Evolutionary conservation across 306 rosid species (phyloP).

Genomic region (Cercis canadensis): DNA sequence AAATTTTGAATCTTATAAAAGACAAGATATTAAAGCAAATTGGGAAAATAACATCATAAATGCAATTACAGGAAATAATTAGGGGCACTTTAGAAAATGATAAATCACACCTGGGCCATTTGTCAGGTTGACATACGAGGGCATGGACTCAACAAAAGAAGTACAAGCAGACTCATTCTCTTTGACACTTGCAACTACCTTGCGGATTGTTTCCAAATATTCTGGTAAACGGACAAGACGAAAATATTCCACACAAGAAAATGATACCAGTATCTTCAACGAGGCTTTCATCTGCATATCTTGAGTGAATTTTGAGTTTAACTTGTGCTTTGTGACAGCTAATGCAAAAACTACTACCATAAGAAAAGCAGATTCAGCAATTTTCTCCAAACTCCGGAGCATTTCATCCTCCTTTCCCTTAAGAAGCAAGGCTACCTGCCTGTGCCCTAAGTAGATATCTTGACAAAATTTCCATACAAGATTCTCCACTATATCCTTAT

Average conservation of each 20-base stretch:
- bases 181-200: conserved; percentile 73
- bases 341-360: conserved; percentile 88
- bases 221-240: conserved; percentile 90
- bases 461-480: conserved; percentile 78
- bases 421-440: conserved; percentile 62
- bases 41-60: conserved; percentile 8
- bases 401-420: conserved; percentile 56
- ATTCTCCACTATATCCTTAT: conserved; percentile 65
- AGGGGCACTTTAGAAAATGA: neutral
- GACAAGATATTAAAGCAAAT: neutral
- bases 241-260: conserved; percentile 88
- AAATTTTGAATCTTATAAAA: conserved; percentile 15
- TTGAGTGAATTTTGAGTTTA: conserved; percentile 54
- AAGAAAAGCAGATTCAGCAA: conserved; percentile 85
- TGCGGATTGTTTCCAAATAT: conserved; percentile 87
- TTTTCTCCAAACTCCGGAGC: conserved; percentile 68
- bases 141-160: conserved; percentile 73
- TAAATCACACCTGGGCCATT: conserved; percentile 67
- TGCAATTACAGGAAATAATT: neutral
- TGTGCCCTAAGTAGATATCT: conserved; percentile 64
- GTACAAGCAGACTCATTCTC: conserved; percentile 74
- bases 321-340: conserved; percentile 77
- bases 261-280: conserved; percentile 69
- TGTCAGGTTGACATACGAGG: conserved; percentile 72
- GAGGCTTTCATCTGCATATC: conserved; percentile 64